phyloP scores from a whole-genome alignment of 2,329 filamentous ascomycete species.

The Tolypocladium ophioglossoides region DNA sequence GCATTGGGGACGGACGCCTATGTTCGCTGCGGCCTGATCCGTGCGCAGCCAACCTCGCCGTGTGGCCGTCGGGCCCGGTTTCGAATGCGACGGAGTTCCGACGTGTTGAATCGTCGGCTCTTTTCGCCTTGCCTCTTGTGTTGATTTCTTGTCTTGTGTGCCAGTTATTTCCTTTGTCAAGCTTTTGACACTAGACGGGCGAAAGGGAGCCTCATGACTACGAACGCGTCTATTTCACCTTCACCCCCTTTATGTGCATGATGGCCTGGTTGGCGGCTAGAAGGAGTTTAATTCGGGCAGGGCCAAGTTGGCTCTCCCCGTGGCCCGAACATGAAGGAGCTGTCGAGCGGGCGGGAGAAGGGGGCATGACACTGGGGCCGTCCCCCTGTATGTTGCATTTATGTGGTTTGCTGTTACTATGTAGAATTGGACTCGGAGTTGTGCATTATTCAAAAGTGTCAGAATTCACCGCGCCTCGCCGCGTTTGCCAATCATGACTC shows the following conservation, averaged over 20 bases:
- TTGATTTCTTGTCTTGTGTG: not conserved
- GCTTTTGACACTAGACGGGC: not conserved
- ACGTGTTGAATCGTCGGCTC: not conserved
- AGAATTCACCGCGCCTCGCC: not conserved
- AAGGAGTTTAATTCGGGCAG: conserved; percentile 1
- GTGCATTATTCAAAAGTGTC: not conserved
- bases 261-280: not conserved
- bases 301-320: not conserved
- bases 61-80: not conserved
- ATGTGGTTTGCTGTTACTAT: not conserved
- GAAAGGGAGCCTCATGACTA: not conserved
- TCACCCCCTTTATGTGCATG: not conserved
- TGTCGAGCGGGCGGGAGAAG: not conserved
- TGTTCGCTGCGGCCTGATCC: not conserved
- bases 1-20: not conserved
- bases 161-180: not conserved
- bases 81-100: not conserved
- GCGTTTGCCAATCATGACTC: not conserved
- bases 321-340: not conserved
- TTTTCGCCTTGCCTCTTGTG: not conserved
- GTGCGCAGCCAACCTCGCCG: not conserved
- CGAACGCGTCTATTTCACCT: not conserved
- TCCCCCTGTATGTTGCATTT: not conserved
- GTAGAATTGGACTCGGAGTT: not conserved
- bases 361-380: not conserved